These are phyloP conservation scores for Podaxis sp. DNA, from an alignment of 768 basidiomycete species.

Conservation along the genomic window DNA sequence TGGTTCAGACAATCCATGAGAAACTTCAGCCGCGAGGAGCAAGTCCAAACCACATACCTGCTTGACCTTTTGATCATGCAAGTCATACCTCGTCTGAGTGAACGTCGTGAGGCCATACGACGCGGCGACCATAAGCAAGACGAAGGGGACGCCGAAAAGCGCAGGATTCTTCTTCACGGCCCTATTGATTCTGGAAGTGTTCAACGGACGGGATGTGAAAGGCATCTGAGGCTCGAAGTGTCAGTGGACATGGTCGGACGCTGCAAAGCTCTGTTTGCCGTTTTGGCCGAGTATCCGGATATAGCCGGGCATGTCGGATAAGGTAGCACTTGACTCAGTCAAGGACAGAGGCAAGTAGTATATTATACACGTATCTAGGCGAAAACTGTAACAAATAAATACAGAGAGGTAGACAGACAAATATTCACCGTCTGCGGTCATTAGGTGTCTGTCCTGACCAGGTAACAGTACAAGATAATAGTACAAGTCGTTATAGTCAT, in stretches of 20 bases:
- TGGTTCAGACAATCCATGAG: constrained; percentile 14
- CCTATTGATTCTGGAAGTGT: constrained; percentile 36
- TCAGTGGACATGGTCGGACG: not conserved
- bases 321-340: not conserved
- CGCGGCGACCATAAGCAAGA: constrained; percentile 80
- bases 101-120: constrained; percentile 82
- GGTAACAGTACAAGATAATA: too few relatives aligned
- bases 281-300: not conserved
- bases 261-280: not conserved
- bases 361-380: too few relatives aligned
- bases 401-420: too few relatives aligned
- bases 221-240: not conserved
- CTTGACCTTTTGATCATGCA: constrained; percentile 77
- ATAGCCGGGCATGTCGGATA: not conserved
- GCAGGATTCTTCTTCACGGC: constrained; percentile 59
- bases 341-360: too few relatives aligned
- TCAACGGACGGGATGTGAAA: constrained; percentile 50
- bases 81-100: constrained; percentile 89
- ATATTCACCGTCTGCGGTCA: too few relatives aligned
- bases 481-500: too few relatives aligned
- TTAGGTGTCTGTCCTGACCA: too few relatives aligned
- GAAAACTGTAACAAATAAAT: too few relatives aligned
- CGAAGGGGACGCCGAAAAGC: constrained; percentile 84
- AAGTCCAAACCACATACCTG: constrained; percentile 39
- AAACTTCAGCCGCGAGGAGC: not conserved